Base-by-base conservation (phyloP, 768 basidiomycete species). In the Hericium coralloides region DNA sequence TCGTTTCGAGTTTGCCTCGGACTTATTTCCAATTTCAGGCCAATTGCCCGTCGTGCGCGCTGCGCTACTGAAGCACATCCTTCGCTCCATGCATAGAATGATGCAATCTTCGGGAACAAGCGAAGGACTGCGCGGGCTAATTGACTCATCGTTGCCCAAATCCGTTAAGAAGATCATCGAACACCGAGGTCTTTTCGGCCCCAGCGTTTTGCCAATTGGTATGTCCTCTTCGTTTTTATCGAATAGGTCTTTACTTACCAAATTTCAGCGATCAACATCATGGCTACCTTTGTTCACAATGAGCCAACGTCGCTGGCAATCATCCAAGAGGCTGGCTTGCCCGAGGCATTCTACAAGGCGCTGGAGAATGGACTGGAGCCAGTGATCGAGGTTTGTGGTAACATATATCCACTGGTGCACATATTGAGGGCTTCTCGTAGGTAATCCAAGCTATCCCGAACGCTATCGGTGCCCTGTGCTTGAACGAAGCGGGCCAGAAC, bases 281-380 rank as follows among this genome's bases (percentile, higher is more conserved):
- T 97, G 85, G 85, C 93, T 14, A 93, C 93, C 0, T 98, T 98
- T 70, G 85, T 98, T 9, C 95, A 99, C 75, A 99, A 98, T 62
- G 97, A 99, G 69, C 97, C 97, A 7, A 98, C 95, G 0, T 97
- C 92, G 15, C 74, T 99, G 56, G 75, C 83, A 2, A 86, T 95
- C 55, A 88, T 99, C 20, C 97, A 99, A 70, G 97, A 99, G 70
- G 80, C 84, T 25, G 84, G 87, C 5, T 71, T 99, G 3, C 97
- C 97, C 0, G 89, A 93, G 64, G 79, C 84, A 0, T 92, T 99
- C 65, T 98, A 94, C 71, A 79, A 80, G 56, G 81, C 88, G 3
- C 82, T 99, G 47, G 92, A 95, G 71, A 74, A 76, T 38, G 90
- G 87, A 3, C 78, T 95, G 43, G 93, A 95, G 61, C 83, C 92